phyloP scores from a whole-genome alignment of 2,329 filamentous ascomycete species.

The Bipolaris bicolor region DNA sequence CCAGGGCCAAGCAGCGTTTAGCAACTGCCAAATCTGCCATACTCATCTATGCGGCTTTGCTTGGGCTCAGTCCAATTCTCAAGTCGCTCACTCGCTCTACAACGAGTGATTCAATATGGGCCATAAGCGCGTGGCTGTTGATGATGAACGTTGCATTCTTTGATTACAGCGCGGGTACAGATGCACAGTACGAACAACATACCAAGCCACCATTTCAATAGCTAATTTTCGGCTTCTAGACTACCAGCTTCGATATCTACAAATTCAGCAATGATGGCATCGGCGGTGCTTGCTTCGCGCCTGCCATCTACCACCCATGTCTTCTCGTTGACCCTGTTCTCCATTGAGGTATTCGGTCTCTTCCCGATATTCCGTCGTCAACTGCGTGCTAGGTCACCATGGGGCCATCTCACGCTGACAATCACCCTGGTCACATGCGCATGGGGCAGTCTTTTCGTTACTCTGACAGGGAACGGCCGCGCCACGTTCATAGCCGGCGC shows the following conservation, averaged over 20 bases:
- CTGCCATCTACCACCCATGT: conserved; percentile 91
- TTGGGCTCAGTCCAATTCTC: conserved; percentile 91
- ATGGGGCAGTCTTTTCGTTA: conserved; percentile 75
- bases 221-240: conserved; percentile 48
- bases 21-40: conserved; percentile 90
- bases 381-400: conserved; percentile 80
- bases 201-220: background rate
- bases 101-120: conserved; percentile 94
- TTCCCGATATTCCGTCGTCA: conserved; percentile 98
- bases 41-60: conserved; percentile 88
- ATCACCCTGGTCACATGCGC: conserved; percentile 77
- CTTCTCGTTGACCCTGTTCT: conserved; percentile 93
- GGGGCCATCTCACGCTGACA: conserved; percentile 79
- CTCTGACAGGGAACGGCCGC: conserved; percentile 61
- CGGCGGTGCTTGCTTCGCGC: conserved; percentile 88
- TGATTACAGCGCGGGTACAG: conserved; percentile 80
- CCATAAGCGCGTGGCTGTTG: conserved; percentile 90
- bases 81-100: conserved; percentile 96
- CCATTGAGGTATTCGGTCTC: conserved; percentile 94
- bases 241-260: conserved; percentile 82
- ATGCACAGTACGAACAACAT: conserved; percentile 53
- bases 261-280: conserved; percentile 95
- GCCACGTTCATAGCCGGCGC: conserved; percentile 71
- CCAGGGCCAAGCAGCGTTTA: conserved; percentile 67
- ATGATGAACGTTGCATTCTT: conserved; percentile 98